Base-by-base conservation (phyloP, 129 eudicot genomes). In the Ambrosia trifida region DNA sequence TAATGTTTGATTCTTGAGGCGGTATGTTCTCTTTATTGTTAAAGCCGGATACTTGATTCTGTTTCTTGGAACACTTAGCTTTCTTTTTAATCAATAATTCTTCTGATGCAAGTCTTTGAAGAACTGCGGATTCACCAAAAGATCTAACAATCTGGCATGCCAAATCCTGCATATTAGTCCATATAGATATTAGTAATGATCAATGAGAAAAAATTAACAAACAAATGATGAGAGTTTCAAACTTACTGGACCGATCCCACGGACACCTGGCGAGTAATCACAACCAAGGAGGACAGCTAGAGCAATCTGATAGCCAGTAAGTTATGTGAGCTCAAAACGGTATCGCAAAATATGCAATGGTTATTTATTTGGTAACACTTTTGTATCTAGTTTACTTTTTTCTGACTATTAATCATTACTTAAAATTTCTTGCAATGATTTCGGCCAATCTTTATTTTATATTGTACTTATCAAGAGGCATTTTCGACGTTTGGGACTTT, bases 211-310 rank as follows among this genome's bases (percentile, higher is more conserved):
- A 10, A 54, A 57, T 19, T 46, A 45, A n/a, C 68, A 73, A 78
- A 36, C 54, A 59, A 7, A 56, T 12, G 12, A 51, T 11, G 0
- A 20, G 53, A 43, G 20, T 43, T 62, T 54, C 47, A 66, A 54
- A 74, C 84, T 84, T 85, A 93, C 98, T 70, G 78, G 90, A 51
- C 98, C 93, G 41, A 87, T 58, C 54, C 96, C 90, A 76, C 80
- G 93, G 75, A 89, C 89, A 78, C 96, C 95, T 0, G 79, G 82
- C 41, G 87, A 80, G 82, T 94, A 94, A 80, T 94, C 98, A 82
- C 98, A 72, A 49, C 98, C 98, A 19, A 94, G 92, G 79, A 94
- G 87, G 65, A 89, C 62, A 11, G 96, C 96, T 68, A 94, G 80
- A 67, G 96, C 77, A 76, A 94, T 89, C 98, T 93, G 93, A 49